These are phyloP conservation scores for Allomyces macrogynus DNA, from an alignment of 192 early-diverging fungal species.

Conservation along the genomic window DNA sequence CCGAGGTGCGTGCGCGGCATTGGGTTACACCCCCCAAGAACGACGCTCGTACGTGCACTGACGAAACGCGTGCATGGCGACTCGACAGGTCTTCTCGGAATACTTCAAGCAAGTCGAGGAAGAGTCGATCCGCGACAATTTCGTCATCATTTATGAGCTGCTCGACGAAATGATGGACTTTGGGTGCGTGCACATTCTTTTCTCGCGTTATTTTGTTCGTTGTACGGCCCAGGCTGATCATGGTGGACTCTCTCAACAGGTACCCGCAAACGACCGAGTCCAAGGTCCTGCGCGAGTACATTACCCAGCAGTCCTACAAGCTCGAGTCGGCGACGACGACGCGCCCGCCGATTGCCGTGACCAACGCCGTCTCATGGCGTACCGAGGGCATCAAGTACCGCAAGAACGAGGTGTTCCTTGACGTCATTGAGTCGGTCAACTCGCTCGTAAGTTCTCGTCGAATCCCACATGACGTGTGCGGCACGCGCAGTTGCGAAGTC, in stretches of 20 bases:
- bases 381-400: conserved; percentile 48
- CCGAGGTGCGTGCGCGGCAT: conserved; percentile 23
- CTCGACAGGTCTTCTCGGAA: conserved; percentile 59
- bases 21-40: background rate
- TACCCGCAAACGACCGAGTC: conserved; percentile 75
- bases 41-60: too few relatives aligned
- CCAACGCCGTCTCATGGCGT: conserved; percentile 48
- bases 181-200: conserved; percentile 11
- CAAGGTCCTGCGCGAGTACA: conserved; percentile 80
- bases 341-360: conserved; percentile 73
- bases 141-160: conserved; percentile 77
- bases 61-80: too few relatives aligned
- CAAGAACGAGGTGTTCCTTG: conserved; percentile 58
- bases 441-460: conserved; percentile 32
- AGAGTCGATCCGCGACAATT: conserved; percentile 76
- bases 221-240: too few relatives aligned
- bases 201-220: too few relatives aligned
- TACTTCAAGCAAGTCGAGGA: conserved; percentile 81
- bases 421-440: conserved; percentile 55
- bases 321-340: conserved; percentile 56
- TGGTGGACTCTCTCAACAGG: too few relatives aligned
- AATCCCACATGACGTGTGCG: too few relatives aligned
- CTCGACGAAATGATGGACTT: conserved; percentile 90
- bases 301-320: conserved; percentile 91
- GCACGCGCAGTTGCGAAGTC: too few relatives aligned